Conservation (phyloP, 148 eudicot species). For the Vaccinium vitisidaea region DNA sequence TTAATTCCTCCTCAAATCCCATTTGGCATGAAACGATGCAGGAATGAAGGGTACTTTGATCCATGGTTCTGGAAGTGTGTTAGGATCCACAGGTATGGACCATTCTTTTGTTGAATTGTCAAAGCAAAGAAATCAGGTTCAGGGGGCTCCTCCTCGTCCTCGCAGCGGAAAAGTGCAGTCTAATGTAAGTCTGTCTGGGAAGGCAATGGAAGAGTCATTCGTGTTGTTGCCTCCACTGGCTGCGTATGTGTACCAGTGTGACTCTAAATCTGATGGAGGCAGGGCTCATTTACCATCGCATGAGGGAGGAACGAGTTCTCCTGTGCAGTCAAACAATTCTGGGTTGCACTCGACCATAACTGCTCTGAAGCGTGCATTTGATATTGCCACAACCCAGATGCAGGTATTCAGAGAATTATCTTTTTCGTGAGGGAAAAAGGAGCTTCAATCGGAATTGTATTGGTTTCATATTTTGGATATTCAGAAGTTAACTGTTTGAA, state of each 20-base stretch:
- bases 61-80: conserved; percentile 68
- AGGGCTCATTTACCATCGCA: conserved; percentile 45
- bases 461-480: neutral
- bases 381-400: conserved; percentile 77
- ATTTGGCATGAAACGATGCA: conserved; percentile 30
- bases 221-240: conserved; percentile 96
- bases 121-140: conserved; percentile 58
- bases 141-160: conserved; percentile 78
- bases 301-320: conserved; percentile 53
- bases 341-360: conserved; percentile 86
- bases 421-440: neutral
- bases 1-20: neutral
- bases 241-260: conserved; percentile 85
- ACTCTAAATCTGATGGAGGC: conserved; percentile 58
- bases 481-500: neutral
- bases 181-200: conserved; percentile 56
- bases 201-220: conserved; percentile 93
- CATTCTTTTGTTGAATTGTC: conserved; percentile 92
- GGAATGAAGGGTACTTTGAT: conserved; percentile 81
- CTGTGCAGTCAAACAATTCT: conserved; percentile 61
- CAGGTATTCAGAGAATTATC: conserved; percentile 43
- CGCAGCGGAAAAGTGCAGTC: conserved; percentile 54
- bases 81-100: conserved; percentile 81
- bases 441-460: neutral
- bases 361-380: conserved; percentile 84